Evolutionary conservation across 164 flowering plant genomes (phyloP).

Genomic region (Kingdonia uniflora): DNA sequence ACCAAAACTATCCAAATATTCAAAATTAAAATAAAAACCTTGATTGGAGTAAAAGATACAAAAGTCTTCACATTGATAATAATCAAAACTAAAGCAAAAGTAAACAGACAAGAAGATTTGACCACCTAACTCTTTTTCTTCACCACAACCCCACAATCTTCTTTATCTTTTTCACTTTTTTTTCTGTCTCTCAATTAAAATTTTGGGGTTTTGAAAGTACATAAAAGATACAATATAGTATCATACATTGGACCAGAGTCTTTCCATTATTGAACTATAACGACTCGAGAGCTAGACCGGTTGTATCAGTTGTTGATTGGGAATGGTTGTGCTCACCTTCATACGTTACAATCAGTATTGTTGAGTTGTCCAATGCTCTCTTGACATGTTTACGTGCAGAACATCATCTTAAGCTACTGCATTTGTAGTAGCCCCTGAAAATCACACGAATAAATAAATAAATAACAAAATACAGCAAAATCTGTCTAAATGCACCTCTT

Average conservation of each 20-base stretch:
- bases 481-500: too few species aligned
- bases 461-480: too few species aligned
- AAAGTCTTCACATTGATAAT: too few species aligned
- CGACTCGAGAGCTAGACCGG: conserved; percentile 49
- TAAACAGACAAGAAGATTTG: neutral
- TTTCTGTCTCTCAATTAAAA: neutral
- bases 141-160: neutral
- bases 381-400: conserved; percentile 94
- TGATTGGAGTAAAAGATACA: too few species aligned
- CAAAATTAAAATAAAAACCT: neutral
- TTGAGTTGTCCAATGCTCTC: conserved; percentile 72
- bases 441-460: too few species aligned
- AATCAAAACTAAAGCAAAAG: conserved; percentile 4
- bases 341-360: too few species aligned
- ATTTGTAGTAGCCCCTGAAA: too few species aligned
- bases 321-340: too few species aligned
- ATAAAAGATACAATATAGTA: too few species aligned
- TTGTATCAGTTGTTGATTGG: conserved; percentile 41
- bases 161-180: neutral
- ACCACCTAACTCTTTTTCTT: neutral
- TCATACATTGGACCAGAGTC: neutral
- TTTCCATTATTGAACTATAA: conserved; percentile 19
- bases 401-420: too few species aligned
- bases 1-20: neutral
- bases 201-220: neutral